Evolutionary conservation across 2,329 filamentous ascomycete genomes (phyloP).

Genomic region (Neoscytalidium dimidiatum): DNA sequence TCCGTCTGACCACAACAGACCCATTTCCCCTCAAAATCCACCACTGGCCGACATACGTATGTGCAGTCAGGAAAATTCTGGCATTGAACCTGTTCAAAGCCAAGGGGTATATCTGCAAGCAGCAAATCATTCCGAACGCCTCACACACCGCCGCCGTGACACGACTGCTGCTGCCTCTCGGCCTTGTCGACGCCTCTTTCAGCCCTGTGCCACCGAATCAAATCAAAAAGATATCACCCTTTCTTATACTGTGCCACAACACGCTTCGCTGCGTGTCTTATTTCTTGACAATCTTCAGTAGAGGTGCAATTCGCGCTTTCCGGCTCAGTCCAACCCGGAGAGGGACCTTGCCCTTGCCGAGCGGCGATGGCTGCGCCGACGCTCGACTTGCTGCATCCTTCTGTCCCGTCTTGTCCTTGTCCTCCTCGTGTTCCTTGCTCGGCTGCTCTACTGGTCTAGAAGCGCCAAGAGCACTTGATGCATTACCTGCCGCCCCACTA

Average conservation of each 20-base stretch:
- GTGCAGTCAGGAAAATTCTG: background rate
- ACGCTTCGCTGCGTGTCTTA: conserved; percentile 25
- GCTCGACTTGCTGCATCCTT: conserved; percentile 22
- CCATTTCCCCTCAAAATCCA: background rate
- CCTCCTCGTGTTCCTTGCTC: conserved; percentile 9
- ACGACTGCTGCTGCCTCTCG: background rate
- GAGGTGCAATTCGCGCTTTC: conserved; percentile 49
- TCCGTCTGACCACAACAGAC: background rate
- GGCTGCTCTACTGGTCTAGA: background rate
- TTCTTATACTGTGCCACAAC: background rate
- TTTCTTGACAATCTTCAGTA: conserved; percentile 50
- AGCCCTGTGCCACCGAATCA: background rate
- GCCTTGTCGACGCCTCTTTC: background rate
- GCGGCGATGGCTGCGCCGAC: conserved; percentile 26
- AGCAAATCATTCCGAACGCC: conserved; percentile 2
- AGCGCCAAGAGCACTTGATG: background rate
- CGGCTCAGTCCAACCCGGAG: conserved; percentile 54
- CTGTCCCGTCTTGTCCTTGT: background rate
- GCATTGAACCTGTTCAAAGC: background rate
- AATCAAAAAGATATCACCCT: background rate
- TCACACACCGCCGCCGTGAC: background rate
- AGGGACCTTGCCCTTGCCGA: conserved; percentile 40
- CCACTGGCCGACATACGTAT: background rate
- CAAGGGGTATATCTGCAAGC: background rate
- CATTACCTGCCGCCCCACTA: background rate